A percentile compares a stretch with the other conserved stretches of the same genome.
Conservation (phyloP, 495 filamentous ascomycete species). For the Neurospora sp. region DNA sequence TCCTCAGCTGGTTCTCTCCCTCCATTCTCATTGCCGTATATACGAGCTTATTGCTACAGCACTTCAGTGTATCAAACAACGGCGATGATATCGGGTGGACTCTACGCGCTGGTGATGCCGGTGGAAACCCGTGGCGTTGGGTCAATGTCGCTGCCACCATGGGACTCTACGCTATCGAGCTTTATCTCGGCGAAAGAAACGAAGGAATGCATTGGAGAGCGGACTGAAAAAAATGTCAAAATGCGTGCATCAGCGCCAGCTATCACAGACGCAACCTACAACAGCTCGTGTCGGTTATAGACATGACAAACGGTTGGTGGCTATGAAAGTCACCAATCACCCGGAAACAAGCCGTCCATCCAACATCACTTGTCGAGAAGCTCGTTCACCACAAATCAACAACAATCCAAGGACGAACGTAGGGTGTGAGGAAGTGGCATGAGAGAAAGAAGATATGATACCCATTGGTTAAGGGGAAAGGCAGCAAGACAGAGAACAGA, state of each 20-base stretch:
- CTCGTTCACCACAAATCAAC: background rate
- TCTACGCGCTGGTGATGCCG: constrained; percentile 61
- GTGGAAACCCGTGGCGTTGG: constrained; percentile 86
- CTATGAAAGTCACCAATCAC: background rate
- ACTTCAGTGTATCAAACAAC: constrained; percentile 64
- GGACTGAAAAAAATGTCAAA: constrained; percentile 49
- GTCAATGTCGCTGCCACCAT: constrained; percentile 82
- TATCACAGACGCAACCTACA: background rate
- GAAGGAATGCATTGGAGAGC: constrained; percentile 81
- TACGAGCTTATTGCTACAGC: constrained; percentile 92
- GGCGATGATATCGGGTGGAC: constrained; percentile 74
- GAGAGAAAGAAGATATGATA: background rate
- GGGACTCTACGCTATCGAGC: constrained; percentile 77
- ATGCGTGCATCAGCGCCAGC: background rate
- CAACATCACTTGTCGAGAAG: background rate
- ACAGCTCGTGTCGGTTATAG: background rate
- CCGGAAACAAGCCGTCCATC: background rate
- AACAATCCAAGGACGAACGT: background rate
- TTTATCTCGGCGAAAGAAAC: constrained; percentile 69
- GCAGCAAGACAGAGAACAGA: background rate
- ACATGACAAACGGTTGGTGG: background rate
- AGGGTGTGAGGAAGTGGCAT: background rate
- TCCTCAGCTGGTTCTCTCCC: constrained; percentile 86
- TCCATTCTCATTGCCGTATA: constrained; percentile 90
- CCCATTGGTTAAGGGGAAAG: background rate